Evolutionary conservation across 2,329 filamentous ascomycete genomes (phyloP).

Genomic region (Grosmannia clavigera): DNA sequence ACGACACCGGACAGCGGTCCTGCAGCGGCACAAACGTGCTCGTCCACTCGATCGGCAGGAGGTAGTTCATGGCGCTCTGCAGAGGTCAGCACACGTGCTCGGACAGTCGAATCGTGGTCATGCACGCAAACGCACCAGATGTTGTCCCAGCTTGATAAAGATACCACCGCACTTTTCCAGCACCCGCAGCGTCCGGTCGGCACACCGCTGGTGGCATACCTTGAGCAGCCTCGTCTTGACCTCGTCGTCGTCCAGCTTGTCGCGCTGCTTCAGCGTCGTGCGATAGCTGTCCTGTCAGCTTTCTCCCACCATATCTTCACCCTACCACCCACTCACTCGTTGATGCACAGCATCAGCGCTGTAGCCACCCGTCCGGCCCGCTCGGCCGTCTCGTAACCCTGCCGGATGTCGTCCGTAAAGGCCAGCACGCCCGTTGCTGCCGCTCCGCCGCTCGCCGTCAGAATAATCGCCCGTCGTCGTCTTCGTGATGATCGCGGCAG

Average conservation of each 20-base stretch:
- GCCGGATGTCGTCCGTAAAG: slow-evolving; percentile 59
- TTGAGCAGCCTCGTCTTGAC: slow-evolving; percentile 56
- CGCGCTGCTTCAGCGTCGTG: slow-evolving; percentile 60
- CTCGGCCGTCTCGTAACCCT: slow-evolving; percentile 62
- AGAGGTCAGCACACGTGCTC: slow-evolving; percentile 10
- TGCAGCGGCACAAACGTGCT: slow-evolving; percentile 91
- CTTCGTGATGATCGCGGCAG: neutral
- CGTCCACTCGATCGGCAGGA: slow-evolving; percentile 85
- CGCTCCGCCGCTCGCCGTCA: slow-evolving; percentile 38
- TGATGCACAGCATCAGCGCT: slow-evolving; percentile 69
- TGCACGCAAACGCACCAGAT: slow-evolving; percentile 43
- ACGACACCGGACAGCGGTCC: slow-evolving; percentile 89
- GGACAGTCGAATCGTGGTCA: neutral
- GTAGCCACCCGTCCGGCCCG: slow-evolving; percentile 67
- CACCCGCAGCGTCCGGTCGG: slow-evolving; percentile 71
- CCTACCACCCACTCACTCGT: slow-evolving; percentile 48
- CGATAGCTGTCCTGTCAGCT: slow-evolving; percentile 55
- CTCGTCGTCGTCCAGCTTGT: slow-evolving; percentile 49
- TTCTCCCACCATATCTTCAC: neutral
- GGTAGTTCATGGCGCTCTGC: slow-evolving; percentile 85
- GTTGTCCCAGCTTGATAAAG: slow-evolving; percentile 95
- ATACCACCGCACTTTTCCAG: slow-evolving; percentile 95
- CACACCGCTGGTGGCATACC: slow-evolving; percentile 85
- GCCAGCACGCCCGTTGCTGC: slow-evolving; percentile 32
- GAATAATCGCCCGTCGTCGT: slow-evolving; percentile 24